These are phyloP conservation scores for Knufia fluminis DNA, from an alignment of 2,329 filamentous ascomycete species.

Conservation along the genomic window DNA sequence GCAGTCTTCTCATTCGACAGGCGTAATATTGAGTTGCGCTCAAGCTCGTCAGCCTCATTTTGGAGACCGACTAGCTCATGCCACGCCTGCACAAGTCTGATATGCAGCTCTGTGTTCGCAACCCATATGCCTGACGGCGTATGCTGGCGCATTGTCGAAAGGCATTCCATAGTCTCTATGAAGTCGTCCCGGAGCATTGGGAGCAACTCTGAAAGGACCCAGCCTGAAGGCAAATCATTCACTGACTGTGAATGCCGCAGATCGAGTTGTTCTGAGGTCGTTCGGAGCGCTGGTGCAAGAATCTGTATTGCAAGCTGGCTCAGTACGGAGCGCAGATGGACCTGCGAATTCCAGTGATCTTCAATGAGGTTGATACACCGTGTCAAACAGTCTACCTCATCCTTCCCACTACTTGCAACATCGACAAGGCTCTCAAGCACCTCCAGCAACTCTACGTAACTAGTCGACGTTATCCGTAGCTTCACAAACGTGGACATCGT, in stretches of 20 bases:
- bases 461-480: not conserved
- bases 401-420: not conserved
- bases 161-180: not conserved
- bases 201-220: not conserved
- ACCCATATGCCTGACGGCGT: not conserved
- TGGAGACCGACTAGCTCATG: not conserved
- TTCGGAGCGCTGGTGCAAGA: constrained; percentile 1
- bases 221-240: not conserved
- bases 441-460: not conserved
- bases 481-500: not conserved
- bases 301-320: not conserved
- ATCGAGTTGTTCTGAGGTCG: not conserved
- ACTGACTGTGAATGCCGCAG: not conserved
- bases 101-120: not conserved
- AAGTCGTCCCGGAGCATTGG: not conserved
- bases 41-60: not conserved
- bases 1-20: too few species aligned
- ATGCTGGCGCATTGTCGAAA: not conserved
- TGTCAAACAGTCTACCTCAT: not conserved
- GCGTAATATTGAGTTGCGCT: not conserved
- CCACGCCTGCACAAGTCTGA: not conserved
- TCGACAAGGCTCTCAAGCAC: not conserved
- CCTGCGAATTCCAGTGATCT: not conserved
- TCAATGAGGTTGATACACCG: not conserved
- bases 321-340: not conserved